phyloP scores from a whole-genome alignment of 805 yeast genomes.

The Candida orba region DNA sequence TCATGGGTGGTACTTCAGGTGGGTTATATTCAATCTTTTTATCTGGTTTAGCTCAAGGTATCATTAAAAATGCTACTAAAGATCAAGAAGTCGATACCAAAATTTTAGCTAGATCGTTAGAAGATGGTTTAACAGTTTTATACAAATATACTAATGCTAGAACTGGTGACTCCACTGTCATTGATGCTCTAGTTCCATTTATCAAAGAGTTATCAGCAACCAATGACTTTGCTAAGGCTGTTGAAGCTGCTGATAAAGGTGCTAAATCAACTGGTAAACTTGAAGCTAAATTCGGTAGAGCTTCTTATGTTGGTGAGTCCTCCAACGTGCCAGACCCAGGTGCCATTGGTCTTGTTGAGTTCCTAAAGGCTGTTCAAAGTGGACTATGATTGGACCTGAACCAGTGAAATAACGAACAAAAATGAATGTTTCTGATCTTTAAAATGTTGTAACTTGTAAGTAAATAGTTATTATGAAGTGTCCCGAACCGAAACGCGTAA shows the following conservation, averaged over 20 bases:
- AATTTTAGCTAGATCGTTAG: constrained; percentile 41
- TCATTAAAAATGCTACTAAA: constrained; percentile 26
- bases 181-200: constrained; percentile 87
- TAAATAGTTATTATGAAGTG: background rate
- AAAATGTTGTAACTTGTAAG: too few species aligned
- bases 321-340: constrained; percentile 84
- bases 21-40: constrained; percentile 84
- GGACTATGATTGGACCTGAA: constrained; percentile 9
- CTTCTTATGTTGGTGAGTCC: constrained; percentile 82
- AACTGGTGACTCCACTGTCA: constrained; percentile 79
- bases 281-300: constrained; percentile 88
- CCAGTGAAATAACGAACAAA: too few species aligned
- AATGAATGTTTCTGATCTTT: too few species aligned
- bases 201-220: constrained; percentile 50
- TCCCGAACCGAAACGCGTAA: background rate
- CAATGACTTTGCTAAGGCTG: constrained; percentile 51
- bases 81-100: constrained; percentile 24
- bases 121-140: constrained; percentile 59
- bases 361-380: constrained; percentile 32
- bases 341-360: constrained; percentile 74
- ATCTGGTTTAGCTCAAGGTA: constrained; percentile 61
- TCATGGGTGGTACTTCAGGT: constrained; percentile 98
- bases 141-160: constrained; percentile 87
- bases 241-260: constrained; percentile 63
- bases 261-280: constrained; percentile 68